Evolutionary conservation across 1,284 basidiomycete species (phyloP).

Genomic region (Ceratobasidium sp.): DNA sequence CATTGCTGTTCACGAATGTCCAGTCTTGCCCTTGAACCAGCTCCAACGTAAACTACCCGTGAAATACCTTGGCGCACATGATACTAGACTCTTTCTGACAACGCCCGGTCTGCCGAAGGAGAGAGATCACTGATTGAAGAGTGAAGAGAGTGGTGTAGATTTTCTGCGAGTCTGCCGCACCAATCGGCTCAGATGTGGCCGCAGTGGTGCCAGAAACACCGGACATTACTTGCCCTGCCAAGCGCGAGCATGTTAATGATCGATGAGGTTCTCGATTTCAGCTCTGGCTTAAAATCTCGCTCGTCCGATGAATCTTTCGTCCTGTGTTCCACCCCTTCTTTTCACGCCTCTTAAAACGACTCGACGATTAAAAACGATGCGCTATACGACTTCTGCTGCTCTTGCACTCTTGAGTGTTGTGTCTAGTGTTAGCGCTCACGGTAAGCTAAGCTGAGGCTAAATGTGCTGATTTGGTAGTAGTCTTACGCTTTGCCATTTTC

Average conservation of each 20-base stretch:
- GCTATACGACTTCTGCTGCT: neutral
- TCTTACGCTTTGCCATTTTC: neutral
- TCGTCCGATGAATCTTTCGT: neutral
- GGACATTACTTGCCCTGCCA: slow-evolving; percentile 15
- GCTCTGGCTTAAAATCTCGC: neutral
- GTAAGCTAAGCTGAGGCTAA: slow-evolving; percentile 1
- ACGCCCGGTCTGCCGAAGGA: neutral
- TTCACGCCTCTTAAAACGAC: slow-evolving; percentile 6
- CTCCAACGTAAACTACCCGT: neutral
- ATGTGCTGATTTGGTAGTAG: neutral
- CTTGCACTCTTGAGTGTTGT: slow-evolving; percentile 2
- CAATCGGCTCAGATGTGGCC: slow-evolving; percentile 16
- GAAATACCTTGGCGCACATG: slow-evolving; percentile 1
- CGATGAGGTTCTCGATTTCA: slow-evolving; percentile 1
- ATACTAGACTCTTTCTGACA: neutral
- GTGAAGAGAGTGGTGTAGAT: neutral
- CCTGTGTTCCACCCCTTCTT: neutral
- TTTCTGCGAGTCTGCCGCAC: neutral
- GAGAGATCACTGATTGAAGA: neutral
- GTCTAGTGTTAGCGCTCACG: slow-evolving; percentile 31
- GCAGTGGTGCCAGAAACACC: neutral
- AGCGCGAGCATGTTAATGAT: neutral
- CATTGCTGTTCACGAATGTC: neutral
- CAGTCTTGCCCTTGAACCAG: neutral
- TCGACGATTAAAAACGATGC: slow-evolving; percentile 2